Evolutionary conservation across 768 basidiomycete genomes (phyloP).

Genomic region (Ramaria sp.): DNA sequence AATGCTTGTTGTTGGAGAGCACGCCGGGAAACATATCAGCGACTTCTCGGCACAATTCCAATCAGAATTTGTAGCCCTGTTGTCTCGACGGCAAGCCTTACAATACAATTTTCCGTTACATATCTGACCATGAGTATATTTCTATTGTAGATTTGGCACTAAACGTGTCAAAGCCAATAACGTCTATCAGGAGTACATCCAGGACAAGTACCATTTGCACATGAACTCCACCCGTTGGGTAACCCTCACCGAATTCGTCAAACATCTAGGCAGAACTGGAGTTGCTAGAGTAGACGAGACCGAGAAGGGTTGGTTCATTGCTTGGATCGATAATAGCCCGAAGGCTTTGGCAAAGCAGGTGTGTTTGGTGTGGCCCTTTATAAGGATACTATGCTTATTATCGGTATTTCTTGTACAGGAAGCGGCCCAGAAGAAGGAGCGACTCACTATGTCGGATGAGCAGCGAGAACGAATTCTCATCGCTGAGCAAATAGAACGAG

Average conservation of each 20-base stretch:
- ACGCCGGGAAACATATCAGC: conserved; percentile 84
- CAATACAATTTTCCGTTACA: too few relatives aligned
- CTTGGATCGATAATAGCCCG: conserved; percentile 96
- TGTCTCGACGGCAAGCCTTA: conserved; percentile 62
- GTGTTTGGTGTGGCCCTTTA: conserved; percentile 16
- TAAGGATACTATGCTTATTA: neutral
- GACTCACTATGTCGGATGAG: conserved; percentile 86
- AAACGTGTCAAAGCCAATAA: conserved; percentile 91
- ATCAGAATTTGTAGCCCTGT: conserved; percentile 79
- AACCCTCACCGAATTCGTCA: conserved; percentile 90
- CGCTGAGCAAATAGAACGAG: conserved; percentile 89
- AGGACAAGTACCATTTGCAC: conserved; percentile 87
- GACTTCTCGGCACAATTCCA: conserved; percentile 87
- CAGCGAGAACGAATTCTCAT: conserved; percentile 85
- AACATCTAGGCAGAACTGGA: conserved; percentile 78
- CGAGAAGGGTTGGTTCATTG: conserved; percentile 96
- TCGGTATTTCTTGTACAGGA: conserved; percentile 33
- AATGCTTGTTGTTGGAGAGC: conserved; percentile 94
- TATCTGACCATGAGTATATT: conserved; percentile 3
- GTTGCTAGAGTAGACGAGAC: conserved; percentile 93
- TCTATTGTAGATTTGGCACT: conserved; percentile 61
- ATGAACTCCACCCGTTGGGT: conserved; percentile 99
- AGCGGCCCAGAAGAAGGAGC: conserved; percentile 84
- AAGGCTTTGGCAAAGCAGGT: conserved; percentile 88
- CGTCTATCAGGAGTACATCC: conserved; percentile 97